Conservation (phyloP, 441 rosid genomes). For the Erodium texanum region DNA sequence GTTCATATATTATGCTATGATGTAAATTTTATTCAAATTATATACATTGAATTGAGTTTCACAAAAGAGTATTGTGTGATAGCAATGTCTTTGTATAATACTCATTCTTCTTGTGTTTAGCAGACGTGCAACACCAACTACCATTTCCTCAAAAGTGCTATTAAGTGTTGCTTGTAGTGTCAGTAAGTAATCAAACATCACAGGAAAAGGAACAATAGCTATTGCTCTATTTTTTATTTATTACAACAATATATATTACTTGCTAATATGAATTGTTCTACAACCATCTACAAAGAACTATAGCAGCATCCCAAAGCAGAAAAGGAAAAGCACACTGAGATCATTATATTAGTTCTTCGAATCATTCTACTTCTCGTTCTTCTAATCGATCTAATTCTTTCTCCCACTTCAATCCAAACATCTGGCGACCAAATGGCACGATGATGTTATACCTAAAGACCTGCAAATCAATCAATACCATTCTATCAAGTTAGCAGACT, state of each 20-base stretch:
- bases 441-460: constrained; percentile 72
- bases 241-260: background rate
- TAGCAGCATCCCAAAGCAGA: too few relatives aligned
- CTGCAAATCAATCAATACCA: constrained; percentile 26
- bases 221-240: too few relatives aligned
- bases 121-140: too few relatives aligned
- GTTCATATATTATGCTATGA: too few relatives aligned
- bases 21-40: too few relatives aligned
- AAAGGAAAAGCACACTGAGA: background rate
- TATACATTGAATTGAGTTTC: too few relatives aligned
- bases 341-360: background rate
- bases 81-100: too few relatives aligned
- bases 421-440: constrained; percentile 84
- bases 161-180: background rate
- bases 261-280: background rate
- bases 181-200: background rate
- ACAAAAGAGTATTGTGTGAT: too few relatives aligned
- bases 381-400: constrained; percentile 54
- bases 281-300: background rate
- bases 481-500: background rate
- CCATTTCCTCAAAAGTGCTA: too few relatives aligned
- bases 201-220: background rate
- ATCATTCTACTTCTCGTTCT: constrained; percentile 20
- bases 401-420: constrained; percentile 81
- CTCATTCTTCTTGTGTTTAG: too few relatives aligned